Conservation (phyloP, 169 alveolate genomes). For the Condylostoma magnum region DNA sequence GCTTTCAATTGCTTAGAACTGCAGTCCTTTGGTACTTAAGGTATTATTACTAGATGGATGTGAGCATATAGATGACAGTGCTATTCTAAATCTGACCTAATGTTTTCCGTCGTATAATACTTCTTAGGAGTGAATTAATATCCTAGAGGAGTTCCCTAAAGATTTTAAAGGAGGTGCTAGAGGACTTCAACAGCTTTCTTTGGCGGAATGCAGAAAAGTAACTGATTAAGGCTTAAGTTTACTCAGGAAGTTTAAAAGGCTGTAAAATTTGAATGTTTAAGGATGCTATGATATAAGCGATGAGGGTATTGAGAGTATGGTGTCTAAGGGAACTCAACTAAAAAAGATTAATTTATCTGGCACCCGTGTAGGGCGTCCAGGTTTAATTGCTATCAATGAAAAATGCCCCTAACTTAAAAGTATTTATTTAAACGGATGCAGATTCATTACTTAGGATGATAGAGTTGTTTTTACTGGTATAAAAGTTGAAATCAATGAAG, state of each 20-base stretch:
- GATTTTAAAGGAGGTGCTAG: slow-evolving; percentile 36
- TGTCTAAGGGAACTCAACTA: slow-evolving; percentile 1
- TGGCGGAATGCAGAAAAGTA: slow-evolving; percentile 48
- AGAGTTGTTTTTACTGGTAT: slow-evolving; percentile 28
- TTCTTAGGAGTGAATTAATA: background rate
- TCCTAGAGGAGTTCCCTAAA: background rate
- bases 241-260: slow-evolving; percentile 30
- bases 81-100: slow-evolving; percentile 26
- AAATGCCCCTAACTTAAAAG: slow-evolving; percentile 25
- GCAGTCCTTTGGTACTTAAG: slow-evolving; percentile 35
- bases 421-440: slow-evolving; percentile 43
- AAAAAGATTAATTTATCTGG: slow-evolving; percentile 46
- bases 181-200: slow-evolving; percentile 46
- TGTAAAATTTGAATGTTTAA: slow-evolving; percentile 29
- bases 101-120: no score
- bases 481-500: slow-evolving; percentile 38
- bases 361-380: slow-evolving; percentile 30
- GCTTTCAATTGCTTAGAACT: slow-evolving; percentile 31
- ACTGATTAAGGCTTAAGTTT: slow-evolving; percentile 36
- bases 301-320: slow-evolving; percentile 36
- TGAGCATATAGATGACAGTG: slow-evolving; percentile 43
- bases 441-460: slow-evolving; percentile 35
- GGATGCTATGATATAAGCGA: slow-evolving; percentile 52
- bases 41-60: slow-evolving; percentile 55
- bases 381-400: slow-evolving; percentile 23